Percentiles rank a stretch among this genome's conserved stretches.
Evolutionary conservation across 257 asterid genomes (phyloP).

Genomic region (Gentiana straminea): DNA sequence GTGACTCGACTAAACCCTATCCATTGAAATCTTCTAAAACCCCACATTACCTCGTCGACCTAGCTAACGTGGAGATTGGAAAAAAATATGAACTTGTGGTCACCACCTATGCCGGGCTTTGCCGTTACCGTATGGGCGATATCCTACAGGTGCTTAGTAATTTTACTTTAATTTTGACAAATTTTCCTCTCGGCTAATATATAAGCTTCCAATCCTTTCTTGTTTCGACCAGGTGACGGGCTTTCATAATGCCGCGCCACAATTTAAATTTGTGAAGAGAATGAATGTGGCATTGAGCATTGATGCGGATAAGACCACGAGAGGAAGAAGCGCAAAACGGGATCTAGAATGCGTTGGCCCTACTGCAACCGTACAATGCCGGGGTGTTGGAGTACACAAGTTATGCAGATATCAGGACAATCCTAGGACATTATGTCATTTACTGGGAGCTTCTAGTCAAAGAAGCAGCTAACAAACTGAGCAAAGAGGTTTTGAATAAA

Average conservation of each 20-base stretch:
- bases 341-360: background rate
- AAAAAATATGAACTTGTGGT: constrained; percentile 58
- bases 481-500: constrained; percentile 23
- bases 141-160: constrained; percentile 25
- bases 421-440: constrained; percentile 16
- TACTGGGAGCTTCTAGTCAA: constrained; percentile 60
- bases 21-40: constrained; percentile 10
- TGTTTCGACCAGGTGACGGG: constrained; percentile 27
- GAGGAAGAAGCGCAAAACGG: constrained; percentile 48
- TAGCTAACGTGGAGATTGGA: constrained; percentile 44
- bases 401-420: constrained; percentile 35
- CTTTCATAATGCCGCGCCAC: constrained; percentile 61
- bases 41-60: constrained; percentile 35
- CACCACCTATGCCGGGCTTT: constrained; percentile 45
- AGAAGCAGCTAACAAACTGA: constrained; percentile 23
- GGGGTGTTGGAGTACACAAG: constrained; percentile 63
- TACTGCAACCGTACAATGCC: constrained; percentile 23
- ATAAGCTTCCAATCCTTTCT: no score
- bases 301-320: constrained; percentile 51
- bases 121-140: constrained; percentile 64
- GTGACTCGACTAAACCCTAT: constrained; percentile 10
- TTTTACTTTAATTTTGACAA: no score
- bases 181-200: no score
- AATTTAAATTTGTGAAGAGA: constrained; percentile 56
- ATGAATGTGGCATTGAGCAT: constrained; percentile 30